These are phyloP conservation scores for Ehretia macrophylla DNA, from an alignment of 257 asterid species.

Conservation along the genomic window DNA sequence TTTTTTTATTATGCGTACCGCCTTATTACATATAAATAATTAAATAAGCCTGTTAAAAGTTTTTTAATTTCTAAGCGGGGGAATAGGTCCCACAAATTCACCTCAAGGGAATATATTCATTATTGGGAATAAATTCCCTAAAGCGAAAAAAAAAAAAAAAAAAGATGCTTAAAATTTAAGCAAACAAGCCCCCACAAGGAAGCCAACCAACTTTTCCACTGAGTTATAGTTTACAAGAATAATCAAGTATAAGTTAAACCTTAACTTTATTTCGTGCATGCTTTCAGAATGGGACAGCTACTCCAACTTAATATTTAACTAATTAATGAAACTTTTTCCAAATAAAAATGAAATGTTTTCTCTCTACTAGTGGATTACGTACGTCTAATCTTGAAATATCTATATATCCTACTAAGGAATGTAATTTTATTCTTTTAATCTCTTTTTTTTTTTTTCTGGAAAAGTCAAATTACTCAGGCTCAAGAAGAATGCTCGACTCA, in stretches of 20 bases:
- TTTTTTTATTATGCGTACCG: too few species aligned
- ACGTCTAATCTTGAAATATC: neutral
- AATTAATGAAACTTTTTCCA: neutral
- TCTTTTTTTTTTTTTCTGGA: neutral
- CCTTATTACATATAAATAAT: too few species aligned
- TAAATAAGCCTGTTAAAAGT: too few species aligned
- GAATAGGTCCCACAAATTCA: constrained; percentile 36
- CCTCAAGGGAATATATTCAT: constrained; percentile 61
- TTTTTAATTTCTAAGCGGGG: constrained; percentile 10
- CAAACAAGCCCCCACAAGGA: constrained; percentile 28
- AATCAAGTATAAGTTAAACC: constrained; percentile 4
- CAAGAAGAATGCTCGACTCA: neutral
- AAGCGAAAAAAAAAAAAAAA: constrained; percentile 48
- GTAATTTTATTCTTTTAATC: too few species aligned
- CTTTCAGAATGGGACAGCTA: neutral
- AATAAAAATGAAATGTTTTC: too few species aligned
- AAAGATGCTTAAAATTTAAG: constrained; percentile 71
- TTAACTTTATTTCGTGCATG: neutral
- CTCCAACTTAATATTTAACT: neutral
- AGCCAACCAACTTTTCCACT: constrained; percentile 4
- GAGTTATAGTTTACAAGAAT: neutral
- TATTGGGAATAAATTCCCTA: constrained; percentile 50
- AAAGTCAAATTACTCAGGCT: neutral
- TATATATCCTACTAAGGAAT: too few species aligned
- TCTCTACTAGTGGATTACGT: neutral